Percentiles rank a stretch among this genome's conserved stretches.
phyloP scores from a whole-genome alignment of 305 asterid genomes.

The Fraxinus velutina region DNA sequence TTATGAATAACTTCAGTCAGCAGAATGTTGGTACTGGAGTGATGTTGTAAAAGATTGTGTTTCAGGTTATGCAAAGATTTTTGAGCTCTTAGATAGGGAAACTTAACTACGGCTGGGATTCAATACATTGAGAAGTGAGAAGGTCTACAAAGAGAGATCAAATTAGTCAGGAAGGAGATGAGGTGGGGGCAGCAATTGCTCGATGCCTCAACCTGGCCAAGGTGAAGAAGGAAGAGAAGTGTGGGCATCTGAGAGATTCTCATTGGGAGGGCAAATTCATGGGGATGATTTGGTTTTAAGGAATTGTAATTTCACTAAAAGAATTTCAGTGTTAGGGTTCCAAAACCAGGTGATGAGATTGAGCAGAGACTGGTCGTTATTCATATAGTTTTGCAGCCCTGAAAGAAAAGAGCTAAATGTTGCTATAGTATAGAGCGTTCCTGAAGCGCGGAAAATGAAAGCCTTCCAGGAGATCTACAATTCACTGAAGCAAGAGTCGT shows the following conservation, averaged over 20 bases:
- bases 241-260: neutral
- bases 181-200: neutral
- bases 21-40: neutral
- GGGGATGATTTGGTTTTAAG: neutral
- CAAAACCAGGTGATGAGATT: neutral
- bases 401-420: neutral
- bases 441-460: neutral
- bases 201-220: neutral
- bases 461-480: neutral
- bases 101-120: neutral
- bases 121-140: neutral
- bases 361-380: neutral
- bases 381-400: neutral
- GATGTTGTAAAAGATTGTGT: neutral
- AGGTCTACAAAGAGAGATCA: neutral
- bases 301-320: neutral
- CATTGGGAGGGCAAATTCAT: neutral
- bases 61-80: neutral
- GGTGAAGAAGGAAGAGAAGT: neutral
- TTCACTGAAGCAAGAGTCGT: neutral
- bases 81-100: neutral
- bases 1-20: neutral
- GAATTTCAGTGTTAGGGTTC: neutral
- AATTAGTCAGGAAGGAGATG: neutral
- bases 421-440: neutral